Evolutionary conservation across 805 yeast species (phyloP), one percentile per base, ranked within the genome.

Genomic region (Candida boleticola): DNA sequence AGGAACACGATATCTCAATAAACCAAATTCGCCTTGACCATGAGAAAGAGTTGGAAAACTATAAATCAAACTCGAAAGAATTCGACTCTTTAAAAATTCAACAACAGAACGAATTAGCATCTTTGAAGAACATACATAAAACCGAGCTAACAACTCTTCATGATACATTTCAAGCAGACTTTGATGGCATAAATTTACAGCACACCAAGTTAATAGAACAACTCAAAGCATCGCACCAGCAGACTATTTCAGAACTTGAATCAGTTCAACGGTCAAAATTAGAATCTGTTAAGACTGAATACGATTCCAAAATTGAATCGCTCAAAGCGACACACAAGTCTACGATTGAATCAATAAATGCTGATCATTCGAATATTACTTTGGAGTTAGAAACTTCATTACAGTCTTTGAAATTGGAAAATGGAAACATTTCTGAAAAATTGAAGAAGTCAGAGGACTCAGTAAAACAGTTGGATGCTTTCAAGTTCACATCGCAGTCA

Each of bases 401-500:
- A 10, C 25, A 36, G 16, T 14, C 39, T 3, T 25, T 36, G 23
- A 36, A 19, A 22, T 16, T 11, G 5, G 30, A 42, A 27, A 30
- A 26, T 9, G 3, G 16, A 6, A 19, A 16, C 11, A 27, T 43
- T 16, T 21, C 19, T 19, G 37, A 34, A 36, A 39, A 41, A 29
- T 22, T 48, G 6, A 42, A 40, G 14, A 42, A 42, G 22, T 42
- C 40, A 4, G 42, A 47, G 34, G 30, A 16, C 11, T 26, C 43
- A 5, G 46, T 52, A 17, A 36, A 40, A 4, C 44, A 37, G 43
- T 44, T 53, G 30, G 42, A 44, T 1, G 53, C 51, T 22, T 54
- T 49, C 23, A 51, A 48, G 19, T 30, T 42, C 1, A 49, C 55
- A 4, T 43, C 51, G 37, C 47, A 52, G 30, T 39, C 44, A 19